Evolutionary conservation across 306 rosid species (phyloP).

Genomic region (Cucurbita argyrosperma): DNA sequence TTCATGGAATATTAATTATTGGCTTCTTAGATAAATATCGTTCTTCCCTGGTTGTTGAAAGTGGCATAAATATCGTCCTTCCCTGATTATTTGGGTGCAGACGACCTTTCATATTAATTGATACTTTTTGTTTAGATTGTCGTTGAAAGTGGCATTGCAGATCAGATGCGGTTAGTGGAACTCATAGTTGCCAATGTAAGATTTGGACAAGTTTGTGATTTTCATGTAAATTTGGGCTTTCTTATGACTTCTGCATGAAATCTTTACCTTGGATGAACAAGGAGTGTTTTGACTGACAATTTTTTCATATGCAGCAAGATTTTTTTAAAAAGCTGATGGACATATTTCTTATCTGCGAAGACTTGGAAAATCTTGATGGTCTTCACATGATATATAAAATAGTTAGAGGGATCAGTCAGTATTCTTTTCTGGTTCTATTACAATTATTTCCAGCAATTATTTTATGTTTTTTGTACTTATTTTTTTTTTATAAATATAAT

Average conservation of each 20-base stretch:
- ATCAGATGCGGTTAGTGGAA: conserved; percentile 76
- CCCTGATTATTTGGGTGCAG: background rate
- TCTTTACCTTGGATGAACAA: background rate
- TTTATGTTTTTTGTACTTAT: background rate
- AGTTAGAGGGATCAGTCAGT: conserved; percentile 84
- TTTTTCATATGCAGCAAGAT: conserved; percentile 46
- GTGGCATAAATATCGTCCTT: background rate
- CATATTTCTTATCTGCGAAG: conserved; percentile 65
- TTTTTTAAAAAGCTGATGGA: conserved; percentile 72
- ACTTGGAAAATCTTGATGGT: conserved; percentile 60
- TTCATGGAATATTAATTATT: background rate
- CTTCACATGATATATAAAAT: conserved; percentile 91
- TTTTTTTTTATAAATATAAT: background rate
- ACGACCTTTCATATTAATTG: background rate
- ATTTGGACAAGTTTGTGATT: conserved; percentile 10
- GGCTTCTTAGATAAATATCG: background rate
- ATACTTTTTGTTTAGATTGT: conserved; percentile 44
- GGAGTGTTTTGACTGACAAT: background rate
- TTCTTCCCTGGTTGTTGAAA: background rate
- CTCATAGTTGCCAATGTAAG: conserved; percentile 80
- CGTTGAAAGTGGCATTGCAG: conserved; percentile 77
- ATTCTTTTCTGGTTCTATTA: conserved; percentile 9
- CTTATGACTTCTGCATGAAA: background rate
- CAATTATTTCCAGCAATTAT: background rate
- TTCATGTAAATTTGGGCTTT: background rate